phyloP scores from a whole-genome alignment of 1,139 yeast genomes.

The Scheffersomyces quercinus region DNA sequence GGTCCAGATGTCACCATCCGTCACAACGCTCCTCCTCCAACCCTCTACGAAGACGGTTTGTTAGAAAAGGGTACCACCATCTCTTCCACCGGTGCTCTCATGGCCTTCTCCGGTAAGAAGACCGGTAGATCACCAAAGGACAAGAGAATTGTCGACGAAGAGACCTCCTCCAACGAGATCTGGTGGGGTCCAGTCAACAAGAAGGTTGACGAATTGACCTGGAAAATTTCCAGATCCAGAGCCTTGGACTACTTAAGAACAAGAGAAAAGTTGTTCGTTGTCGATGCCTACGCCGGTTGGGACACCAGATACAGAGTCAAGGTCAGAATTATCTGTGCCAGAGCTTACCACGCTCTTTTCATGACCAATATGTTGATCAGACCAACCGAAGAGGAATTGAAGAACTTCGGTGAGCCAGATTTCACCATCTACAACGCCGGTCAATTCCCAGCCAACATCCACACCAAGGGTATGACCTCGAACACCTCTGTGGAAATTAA shows the following conservation, averaged over 20 bases:
- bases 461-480: conserved; percentile 97
- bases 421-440: conserved; percentile 99
- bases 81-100: conserved; percentile 90
- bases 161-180: conserved; percentile 74
- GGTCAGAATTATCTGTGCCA: conserved; percentile 95
- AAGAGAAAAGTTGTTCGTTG: conserved; percentile 89
- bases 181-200: conserved; percentile 99
- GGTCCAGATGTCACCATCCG: conserved; percentile 54
- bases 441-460: conserved; percentile 96
- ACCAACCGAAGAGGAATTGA: conserved; percentile 88
- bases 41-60: conserved; percentile 92
- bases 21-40: conserved; percentile 93
- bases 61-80: conserved; percentile 89
- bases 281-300: conserved; percentile 99
- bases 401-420: conserved; percentile 93
- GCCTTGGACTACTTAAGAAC: conserved; percentile 97
- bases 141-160: conserved; percentile 96
- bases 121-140: conserved; percentile 99
- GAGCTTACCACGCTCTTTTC: conserved; percentile 97
- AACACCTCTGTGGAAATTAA: conserved; percentile 94
- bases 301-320: conserved; percentile 97
- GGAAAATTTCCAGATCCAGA: conserved; percentile 95
- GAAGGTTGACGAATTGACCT: conserved; percentile 90
- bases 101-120: conserved; percentile 94
- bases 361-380: conserved; percentile 98